Evolutionary conservation across 177 flowering plant species (phyloP).

Genomic region (Vitis hybrid): DNA sequence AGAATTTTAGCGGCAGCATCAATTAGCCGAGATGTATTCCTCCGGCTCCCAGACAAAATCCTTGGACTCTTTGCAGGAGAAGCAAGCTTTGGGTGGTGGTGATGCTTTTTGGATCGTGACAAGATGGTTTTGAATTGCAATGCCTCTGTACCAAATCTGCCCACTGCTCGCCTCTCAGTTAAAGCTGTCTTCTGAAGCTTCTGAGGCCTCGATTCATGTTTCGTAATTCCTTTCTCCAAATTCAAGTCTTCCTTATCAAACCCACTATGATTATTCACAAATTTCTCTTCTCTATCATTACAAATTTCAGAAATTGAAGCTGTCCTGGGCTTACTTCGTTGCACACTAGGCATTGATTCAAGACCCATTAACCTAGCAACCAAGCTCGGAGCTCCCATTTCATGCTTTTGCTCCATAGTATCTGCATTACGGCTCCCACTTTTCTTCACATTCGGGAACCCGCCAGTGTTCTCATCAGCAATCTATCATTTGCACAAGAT

Average conservation of each 20-base stretch:
- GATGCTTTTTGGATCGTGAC: conserved; percentile 62
- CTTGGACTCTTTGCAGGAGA: conserved; percentile 57
- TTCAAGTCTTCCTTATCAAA: conserved; percentile 19
- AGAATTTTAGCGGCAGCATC: conserved; percentile 82
- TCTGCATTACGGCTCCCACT: conserved; percentile 22
- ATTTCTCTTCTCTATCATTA: conserved; percentile 22
- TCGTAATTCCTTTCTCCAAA: conserved; percentile 37
- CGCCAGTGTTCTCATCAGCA: conserved; percentile 88
- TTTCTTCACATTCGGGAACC: conserved; percentile 60
- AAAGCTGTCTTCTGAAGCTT: conserved; percentile 79
- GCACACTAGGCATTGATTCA: conserved; percentile 69
- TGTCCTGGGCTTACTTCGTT: conserved; percentile 38
- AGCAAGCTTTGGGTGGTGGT: conserved; percentile 40
- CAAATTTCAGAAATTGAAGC: conserved; percentile 18
- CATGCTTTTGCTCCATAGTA: conserved; percentile 34
- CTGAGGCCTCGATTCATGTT: conserved; percentile 64
- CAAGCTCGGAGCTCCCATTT: conserved; percentile 63
- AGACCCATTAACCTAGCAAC: conserved; percentile 96
- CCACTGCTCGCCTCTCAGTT: conserved; percentile 51
- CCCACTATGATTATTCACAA: conserved; percentile 12
- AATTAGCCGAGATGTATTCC: conserved; percentile 58
- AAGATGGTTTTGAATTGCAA: conserved; percentile 62
- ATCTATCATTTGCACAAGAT: conserved; percentile 39
- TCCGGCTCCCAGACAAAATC: conserved; percentile 30
- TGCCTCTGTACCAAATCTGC: conserved; percentile 70